Conservation (phyloP, 2,329 filamentous ascomycete species). For the Ciborinia camelliae region DNA sequence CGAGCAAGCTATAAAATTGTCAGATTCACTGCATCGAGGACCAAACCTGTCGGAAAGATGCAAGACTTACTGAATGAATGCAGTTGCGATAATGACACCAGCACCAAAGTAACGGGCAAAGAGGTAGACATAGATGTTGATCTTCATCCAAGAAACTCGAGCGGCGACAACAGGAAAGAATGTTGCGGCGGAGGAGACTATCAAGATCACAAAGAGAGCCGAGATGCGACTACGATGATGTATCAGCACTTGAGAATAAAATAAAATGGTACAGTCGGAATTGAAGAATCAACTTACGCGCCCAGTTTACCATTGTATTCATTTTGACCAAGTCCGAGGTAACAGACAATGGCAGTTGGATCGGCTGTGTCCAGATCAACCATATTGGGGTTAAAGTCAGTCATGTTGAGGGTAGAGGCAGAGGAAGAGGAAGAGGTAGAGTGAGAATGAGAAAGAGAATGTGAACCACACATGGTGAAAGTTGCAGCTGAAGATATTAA, state of each 20-base stretch:
- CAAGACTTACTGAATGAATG: constrained; percentile 65
- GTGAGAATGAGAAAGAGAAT: no score
- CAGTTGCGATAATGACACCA: constrained; percentile 73
- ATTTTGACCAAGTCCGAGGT: constrained; percentile 45
- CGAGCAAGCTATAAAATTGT: constrained; percentile 43
- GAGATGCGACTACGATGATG: constrained; percentile 51
- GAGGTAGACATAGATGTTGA: constrained; percentile 66
- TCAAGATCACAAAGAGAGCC: constrained; percentile 70
- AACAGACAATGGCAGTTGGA: constrained; percentile 48
- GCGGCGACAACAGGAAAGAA: constrained; percentile 66
- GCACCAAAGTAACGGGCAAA: constrained; percentile 66
- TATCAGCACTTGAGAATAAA: neutral
- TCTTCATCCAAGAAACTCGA: constrained; percentile 50
- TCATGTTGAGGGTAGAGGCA: neutral
- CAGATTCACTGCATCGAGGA: neutral
- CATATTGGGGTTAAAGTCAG: constrained; percentile 28
- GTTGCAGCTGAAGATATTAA: no score
- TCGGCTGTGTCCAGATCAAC: constrained; percentile 46
- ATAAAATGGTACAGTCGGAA: neutral
- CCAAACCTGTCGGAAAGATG: constrained; percentile 31
- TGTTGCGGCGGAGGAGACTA: constrained; percentile 58
- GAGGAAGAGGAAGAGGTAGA: no score
- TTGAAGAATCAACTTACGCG: constrained; percentile 35
- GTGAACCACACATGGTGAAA: no score
- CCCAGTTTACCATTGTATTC: constrained; percentile 59